phyloP scores from a whole-genome alignment of 2,329 filamentous ascomycete species.

The Colletotrichum falcatum region DNA sequence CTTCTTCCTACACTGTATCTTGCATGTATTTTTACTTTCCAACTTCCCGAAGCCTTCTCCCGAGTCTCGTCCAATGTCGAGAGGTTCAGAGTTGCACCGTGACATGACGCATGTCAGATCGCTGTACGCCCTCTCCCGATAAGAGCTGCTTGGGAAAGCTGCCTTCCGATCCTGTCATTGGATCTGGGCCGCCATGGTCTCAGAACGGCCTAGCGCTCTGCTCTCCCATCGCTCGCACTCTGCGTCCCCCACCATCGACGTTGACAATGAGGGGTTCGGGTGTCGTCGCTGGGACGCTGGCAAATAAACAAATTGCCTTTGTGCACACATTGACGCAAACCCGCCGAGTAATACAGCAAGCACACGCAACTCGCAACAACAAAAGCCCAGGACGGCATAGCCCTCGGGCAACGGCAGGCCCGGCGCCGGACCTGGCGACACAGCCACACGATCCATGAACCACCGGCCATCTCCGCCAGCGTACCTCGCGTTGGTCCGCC shows the following conservation, averaged over 20 bases:
- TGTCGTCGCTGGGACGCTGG: too few species aligned
- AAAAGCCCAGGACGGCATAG: conserved; percentile 10
- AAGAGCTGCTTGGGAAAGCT: conserved; percentile 10
- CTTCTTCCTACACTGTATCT: too few species aligned
- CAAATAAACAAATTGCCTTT: conserved; percentile 18
- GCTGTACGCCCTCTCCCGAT: conserved; percentile 5
- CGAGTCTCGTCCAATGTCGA: conserved; percentile 27
- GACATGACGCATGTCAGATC: conserved; percentile 35
- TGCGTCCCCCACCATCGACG: conserved; percentile 31
- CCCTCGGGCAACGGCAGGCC: neutral
- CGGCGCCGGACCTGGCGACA: neutral
- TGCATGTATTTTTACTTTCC: neutral
- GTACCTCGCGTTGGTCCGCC: conserved; percentile 32
- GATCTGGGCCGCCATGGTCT: conserved; percentile 3
- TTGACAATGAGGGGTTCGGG: conserved; percentile 33
- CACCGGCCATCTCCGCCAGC: conserved; percentile 34
- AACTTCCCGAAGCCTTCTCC: conserved; percentile 28
- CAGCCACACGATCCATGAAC: neutral
- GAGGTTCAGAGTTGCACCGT: conserved; percentile 24
- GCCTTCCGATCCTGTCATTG: conserved; percentile 1
- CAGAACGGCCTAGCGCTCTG: conserved; percentile 23
- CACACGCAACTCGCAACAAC: neutral
- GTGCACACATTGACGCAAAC: neutral
- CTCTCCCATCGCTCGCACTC: conserved; percentile 8
- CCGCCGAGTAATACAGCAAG: too few species aligned